These are phyloP conservation scores for Aspergillus pseudoterreus DNA, from an alignment of 2,329 filamentous ascomycete species.

Conservation along the genomic window DNA sequence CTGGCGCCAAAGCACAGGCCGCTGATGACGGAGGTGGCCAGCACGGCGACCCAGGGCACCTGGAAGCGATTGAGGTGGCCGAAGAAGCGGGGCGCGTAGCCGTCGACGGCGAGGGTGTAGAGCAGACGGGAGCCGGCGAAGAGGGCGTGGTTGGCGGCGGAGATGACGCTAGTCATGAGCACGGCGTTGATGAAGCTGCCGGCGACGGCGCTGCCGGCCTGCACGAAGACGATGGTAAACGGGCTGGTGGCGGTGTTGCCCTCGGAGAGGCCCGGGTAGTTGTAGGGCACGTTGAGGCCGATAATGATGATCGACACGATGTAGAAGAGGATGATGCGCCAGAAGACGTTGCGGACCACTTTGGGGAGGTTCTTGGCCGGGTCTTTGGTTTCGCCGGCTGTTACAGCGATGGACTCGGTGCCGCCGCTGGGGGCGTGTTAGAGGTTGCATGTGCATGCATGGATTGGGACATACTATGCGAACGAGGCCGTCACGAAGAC, in stretches of 20 bases:
- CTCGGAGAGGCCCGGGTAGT: constrained; percentile 43
- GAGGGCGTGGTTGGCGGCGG: constrained; percentile 57
- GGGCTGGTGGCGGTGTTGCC: constrained; percentile 48
- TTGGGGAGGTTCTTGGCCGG: constrained; percentile 59
- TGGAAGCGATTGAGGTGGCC: constrained; percentile 47
- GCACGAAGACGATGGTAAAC: constrained; percentile 60
- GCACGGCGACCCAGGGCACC: constrained; percentile 53
- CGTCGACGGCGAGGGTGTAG: constrained; percentile 54
- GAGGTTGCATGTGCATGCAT: not conserved
- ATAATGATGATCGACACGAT: constrained; percentile 52
- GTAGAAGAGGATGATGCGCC: constrained; percentile 58
- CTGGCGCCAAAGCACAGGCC: constrained; percentile 62
- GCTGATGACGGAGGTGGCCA: constrained; percentile 52
- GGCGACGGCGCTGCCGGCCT: constrained; percentile 53
- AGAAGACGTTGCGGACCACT: constrained; percentile 64
- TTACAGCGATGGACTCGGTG: constrained; percentile 63
- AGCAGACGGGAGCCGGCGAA: constrained; percentile 56
- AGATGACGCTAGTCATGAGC: constrained; percentile 57
- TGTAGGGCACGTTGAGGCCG: constrained; percentile 59
- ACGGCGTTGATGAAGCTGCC: constrained; percentile 61
- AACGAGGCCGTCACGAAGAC: constrained; percentile 62
- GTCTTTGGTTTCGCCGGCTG: constrained; percentile 63
- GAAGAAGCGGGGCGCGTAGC: constrained; percentile 57
- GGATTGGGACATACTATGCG: constrained; percentile 44
- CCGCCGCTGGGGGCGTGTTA: constrained; percentile 43